These are phyloP conservation scores for Wickerhamomyces strasburgensis DNA, from an alignment of 805 yeast species.

Conservation along the genomic window DNA sequence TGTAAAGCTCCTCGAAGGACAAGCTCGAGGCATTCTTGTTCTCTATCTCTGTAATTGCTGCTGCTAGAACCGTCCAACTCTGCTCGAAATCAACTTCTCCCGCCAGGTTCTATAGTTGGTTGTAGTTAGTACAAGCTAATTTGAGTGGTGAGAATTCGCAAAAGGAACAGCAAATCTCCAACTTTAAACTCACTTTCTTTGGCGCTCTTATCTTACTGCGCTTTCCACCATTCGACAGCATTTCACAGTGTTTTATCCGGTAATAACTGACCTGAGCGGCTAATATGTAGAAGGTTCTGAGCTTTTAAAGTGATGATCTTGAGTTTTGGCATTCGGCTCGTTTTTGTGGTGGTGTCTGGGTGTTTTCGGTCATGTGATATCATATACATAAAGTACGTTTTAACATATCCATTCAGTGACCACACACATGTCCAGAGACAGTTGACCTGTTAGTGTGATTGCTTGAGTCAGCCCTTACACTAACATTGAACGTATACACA, in stretches of 20 bases:
- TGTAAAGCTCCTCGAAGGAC: conserved; percentile 77
- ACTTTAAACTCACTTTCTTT: conserved; percentile 30
- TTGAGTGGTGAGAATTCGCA: not conserved
- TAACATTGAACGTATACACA: no score
- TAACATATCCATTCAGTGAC: no score
- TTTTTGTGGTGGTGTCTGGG: conserved; percentile 2
- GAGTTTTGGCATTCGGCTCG: no score
- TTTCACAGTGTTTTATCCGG: no score
- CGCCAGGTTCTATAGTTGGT: conserved; percentile 25
- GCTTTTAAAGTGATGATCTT: not conserved
- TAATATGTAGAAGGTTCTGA: no score
- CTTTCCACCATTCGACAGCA: conserved; percentile 31
- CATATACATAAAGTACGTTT: no score
- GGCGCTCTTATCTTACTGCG: conserved; percentile 67
- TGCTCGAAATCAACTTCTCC: conserved; percentile 52
- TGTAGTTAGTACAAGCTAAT: not conserved
- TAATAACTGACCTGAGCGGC: no score
- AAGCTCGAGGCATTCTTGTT: conserved; percentile 65
- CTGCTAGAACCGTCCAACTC: conserved; percentile 59
- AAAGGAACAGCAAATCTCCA: no score
- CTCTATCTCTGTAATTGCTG: conserved; percentile 70
- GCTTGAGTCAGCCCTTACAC: no score
- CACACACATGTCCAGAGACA: no score
- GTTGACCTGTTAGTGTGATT: no score
- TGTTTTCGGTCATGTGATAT: not conserved